These are phyloP conservation scores for Colletotrichum navitas DNA, from an alignment of 2,329 filamentous ascomycete genomes.

Conservation along the genomic window DNA sequence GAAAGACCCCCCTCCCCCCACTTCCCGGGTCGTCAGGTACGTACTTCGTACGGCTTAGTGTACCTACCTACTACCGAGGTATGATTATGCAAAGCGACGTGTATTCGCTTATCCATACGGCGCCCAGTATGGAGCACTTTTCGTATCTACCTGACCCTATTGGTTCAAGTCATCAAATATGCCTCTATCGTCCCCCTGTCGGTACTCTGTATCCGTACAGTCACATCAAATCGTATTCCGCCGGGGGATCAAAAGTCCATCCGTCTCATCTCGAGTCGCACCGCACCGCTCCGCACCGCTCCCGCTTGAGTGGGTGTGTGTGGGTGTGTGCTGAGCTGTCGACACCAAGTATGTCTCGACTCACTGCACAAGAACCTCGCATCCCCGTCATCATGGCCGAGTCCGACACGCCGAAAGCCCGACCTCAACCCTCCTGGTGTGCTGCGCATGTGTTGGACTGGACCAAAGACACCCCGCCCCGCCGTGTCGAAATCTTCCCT, in stretches of 20 bases:
- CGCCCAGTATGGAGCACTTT: too few relatives aligned
- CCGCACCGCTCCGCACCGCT: neutral
- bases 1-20: too few relatives aligned
- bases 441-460: constrained; percentile 20
- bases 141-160: too few relatives aligned
- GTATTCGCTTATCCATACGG: neutral
- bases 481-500: constrained; percentile 1
- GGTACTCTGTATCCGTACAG: neutral
- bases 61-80: too few relatives aligned
- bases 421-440: constrained; percentile 19
- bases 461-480: neutral
- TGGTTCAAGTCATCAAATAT: neutral
- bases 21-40: neutral
- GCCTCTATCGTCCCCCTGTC: neutral
- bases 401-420: constrained; percentile 8
- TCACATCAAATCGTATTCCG: neutral
- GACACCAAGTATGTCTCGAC: constrained; percentile 13
- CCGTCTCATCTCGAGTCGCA: neutral
- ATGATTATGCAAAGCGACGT: neutral
- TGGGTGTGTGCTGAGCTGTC: neutral
- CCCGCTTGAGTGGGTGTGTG: neutral
- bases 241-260: neutral
- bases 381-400: neutral
- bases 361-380: constrained; percentile 23
- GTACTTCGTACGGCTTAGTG: neutral